Evolutionary conservation across 768 basidiomycete species (phyloP).

Genomic region (Fomitopsis pulvina): DNA sequence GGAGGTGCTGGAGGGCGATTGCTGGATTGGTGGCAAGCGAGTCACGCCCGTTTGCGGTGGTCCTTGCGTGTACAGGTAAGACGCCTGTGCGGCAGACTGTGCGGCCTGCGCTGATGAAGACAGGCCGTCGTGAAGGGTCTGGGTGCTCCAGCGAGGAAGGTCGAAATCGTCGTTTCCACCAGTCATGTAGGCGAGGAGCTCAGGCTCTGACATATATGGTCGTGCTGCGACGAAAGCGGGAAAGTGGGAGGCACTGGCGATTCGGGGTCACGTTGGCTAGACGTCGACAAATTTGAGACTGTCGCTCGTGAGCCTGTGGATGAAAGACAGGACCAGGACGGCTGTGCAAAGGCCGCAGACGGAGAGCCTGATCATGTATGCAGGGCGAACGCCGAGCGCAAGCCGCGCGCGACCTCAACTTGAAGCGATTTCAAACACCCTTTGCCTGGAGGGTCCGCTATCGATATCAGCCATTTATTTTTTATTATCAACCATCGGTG

Average conservation of each 20-base stretch:
- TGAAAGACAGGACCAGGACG: slow-evolving; percentile 12
- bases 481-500: not conserved
- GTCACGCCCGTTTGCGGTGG: slow-evolving; percentile 36
- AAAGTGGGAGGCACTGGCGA: not conserved
- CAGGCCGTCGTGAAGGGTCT: slow-evolving; percentile 36
- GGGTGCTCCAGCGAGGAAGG: slow-evolving; percentile 51
- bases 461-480: slow-evolving; percentile 3
- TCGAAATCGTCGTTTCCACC: slow-evolving; percentile 80
- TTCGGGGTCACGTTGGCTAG: not conserved
- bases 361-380: slow-evolving; percentile 8
- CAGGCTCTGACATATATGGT: slow-evolving; percentile 62
- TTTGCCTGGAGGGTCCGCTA: not conserved
- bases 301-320: slow-evolving; percentile 13
- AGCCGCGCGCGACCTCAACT: slow-evolving; percentile 1
- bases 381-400: slow-evolving; percentile 5
- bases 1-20: slow-evolving; percentile 35
- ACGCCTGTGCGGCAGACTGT: slow-evolving; percentile 33
- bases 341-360: slow-evolving; percentile 10
- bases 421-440: not conserved
- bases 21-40: slow-evolving; percentile 45
- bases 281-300: slow-evolving; percentile 2
- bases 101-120: slow-evolving; percentile 60
- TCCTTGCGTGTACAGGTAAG: slow-evolving; percentile 44
- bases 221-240: slow-evolving; percentile 4
- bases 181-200: slow-evolving; percentile 62